Evolutionary conservation across 805 yeast species (phyloP).

Genomic region (Spathaspora passalidarum): DNA sequence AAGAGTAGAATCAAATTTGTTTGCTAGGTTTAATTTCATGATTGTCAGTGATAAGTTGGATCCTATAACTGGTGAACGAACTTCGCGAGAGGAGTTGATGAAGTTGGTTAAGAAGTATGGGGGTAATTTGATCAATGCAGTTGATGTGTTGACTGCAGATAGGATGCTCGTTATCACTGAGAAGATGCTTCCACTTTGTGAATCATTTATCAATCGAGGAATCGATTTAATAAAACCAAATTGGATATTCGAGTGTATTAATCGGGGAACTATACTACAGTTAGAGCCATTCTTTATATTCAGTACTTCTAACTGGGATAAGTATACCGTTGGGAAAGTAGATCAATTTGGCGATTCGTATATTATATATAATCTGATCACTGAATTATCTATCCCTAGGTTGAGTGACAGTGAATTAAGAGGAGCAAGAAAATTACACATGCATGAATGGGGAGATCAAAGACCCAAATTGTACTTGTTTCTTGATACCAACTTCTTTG

Average conservation of each 20-base stretch:
- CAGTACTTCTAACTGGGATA: conserved; percentile 28
- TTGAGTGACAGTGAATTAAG: conserved; percentile 1
- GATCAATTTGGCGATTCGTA: conserved; percentile 69
- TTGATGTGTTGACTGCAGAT: conserved; percentile 7
- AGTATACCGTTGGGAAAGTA: conserved; percentile 28
- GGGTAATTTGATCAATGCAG: conserved; percentile 36
- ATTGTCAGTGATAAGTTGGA: conserved; percentile 50
- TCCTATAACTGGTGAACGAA: conserved; percentile 20
- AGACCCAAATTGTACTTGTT: conserved; percentile 33
- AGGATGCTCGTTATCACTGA: conserved; percentile 10
- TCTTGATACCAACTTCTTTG: conserved; percentile 27
- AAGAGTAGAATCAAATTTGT: conserved; percentile 26
- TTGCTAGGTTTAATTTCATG: conserved; percentile 45
- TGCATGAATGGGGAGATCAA: conserved; percentile 11
- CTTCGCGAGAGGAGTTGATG: conserved; percentile 33
- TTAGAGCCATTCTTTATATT: conserved; percentile 63
- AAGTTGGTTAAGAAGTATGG: conserved; percentile 45
- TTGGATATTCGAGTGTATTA: conserved; percentile 73
- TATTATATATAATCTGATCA: conserved; percentile 20
- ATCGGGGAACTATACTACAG: conserved; percentile 36
- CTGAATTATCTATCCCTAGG: conserved; percentile 9
- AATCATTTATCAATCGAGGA: conserved; percentile 33
- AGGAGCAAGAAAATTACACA: conserved; percentile 11
- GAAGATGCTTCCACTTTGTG: conserved; percentile 20
- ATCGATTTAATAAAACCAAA: conserved; percentile 61